Evolutionary conservation across 139 green algal species (phyloP), one percentile per base, ranked within the genome.

Genomic region (Eudorina sp.): DNA sequence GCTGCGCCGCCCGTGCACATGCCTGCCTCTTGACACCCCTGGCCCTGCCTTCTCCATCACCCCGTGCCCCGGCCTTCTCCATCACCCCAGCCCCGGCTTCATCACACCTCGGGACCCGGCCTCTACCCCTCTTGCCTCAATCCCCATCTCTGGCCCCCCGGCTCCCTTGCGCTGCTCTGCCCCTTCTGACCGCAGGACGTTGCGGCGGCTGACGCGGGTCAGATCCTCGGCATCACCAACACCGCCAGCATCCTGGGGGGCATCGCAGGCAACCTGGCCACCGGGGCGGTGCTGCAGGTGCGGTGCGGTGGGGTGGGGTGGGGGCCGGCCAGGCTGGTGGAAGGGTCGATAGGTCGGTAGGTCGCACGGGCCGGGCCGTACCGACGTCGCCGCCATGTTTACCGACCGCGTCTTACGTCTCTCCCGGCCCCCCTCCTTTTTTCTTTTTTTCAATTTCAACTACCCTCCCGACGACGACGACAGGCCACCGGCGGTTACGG

Each of bases 201-300:
- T 48, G 89, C 91, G 6, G 75, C 89, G 0, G 7, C 62, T 3
- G 68, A 93, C 64, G 92, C 94, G 2, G 95, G 95, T 29, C 81
- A 88, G 46, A 45, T 97, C 69, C 90, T 96, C 31, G 93, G 92
- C 53, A 53, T 96, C n/a, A 97, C 95, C 48, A 97, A 97, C 90
- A 95, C 78, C n/a, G 94, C 88, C 53, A 89, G 86, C 78, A 96
- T 94, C 5, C 19, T 89, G 29, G 88, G 89, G 14, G 95, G 95
- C 7, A 95, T 97, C 64, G 70, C 83, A 0, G 95, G 90, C 62
- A 97, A 95, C 88, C n/a, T 97, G 48, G 43, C 85, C 14, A 95
- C 95, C 2, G 95, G 95, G 6, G 51, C 62, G 23, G 81, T 96
- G 51, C 43, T 86, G 18, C 60, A 86, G 80, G 80, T 86, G 41